These are phyloP conservation scores for Begonia peltatifolia DNA, from an alignment of 306 rosid genomes.

Conservation along the genomic window DNA sequence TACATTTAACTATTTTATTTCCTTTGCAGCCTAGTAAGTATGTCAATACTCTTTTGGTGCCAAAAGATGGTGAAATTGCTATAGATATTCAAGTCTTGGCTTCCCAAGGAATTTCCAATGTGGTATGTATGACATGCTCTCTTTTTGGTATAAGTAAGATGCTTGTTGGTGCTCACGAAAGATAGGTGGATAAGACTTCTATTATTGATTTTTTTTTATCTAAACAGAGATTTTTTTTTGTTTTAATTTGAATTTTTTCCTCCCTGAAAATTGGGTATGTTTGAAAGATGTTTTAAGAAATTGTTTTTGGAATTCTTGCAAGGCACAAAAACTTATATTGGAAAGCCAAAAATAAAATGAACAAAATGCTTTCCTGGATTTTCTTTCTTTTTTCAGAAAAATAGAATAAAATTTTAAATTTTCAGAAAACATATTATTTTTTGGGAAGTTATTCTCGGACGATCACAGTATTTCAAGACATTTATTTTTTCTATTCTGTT, in stretches of 20 bases:
- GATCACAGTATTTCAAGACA: neutral
- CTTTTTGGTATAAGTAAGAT: neutral
- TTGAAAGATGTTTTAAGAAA: neutral
- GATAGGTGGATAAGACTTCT: neutral
- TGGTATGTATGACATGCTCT: conserved; percentile 34
- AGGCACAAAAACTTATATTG: no score
- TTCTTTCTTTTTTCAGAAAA: no score
- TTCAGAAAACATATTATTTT: no score
- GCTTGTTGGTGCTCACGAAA: neutral
- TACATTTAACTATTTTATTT: neutral
- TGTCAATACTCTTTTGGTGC: conserved; percentile 63
- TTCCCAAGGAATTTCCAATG: conserved; percentile 63
- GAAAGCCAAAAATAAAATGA: no score
- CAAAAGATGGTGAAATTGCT: conserved; percentile 53
- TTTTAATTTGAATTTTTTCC: no score
- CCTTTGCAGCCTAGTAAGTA: conserved; percentile 55
- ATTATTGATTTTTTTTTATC: no score
- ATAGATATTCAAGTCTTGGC: conserved; percentile 45
- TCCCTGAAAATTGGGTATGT: no score
- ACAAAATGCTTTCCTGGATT: no score
- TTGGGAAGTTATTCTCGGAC: neutral
- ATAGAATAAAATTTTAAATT: no score
- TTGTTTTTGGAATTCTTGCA: neutral
- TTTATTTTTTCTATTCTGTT: neutral
- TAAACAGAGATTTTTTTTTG: no score